These are phyloP conservation scores for Protomyces inouyei DNA, from an alignment of 1,139 yeast species.

Conservation along the genomic window DNA sequence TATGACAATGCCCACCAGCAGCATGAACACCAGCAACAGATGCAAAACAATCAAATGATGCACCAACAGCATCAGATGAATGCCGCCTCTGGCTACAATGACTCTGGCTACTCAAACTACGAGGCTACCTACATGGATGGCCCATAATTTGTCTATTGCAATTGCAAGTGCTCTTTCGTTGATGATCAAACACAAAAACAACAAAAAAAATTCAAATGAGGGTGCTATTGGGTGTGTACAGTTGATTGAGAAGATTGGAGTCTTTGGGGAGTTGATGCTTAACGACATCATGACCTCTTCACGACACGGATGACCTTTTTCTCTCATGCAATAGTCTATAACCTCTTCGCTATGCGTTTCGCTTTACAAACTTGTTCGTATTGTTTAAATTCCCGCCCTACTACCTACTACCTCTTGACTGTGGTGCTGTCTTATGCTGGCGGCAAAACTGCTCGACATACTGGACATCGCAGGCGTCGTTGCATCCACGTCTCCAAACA, in stretches of 20 bases:
- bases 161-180: neutral
- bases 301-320: neutral
- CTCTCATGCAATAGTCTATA: neutral
- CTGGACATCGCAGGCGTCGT: conserved; percentile 87
- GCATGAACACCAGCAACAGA: neutral
- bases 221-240: neutral
- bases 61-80: neutral
- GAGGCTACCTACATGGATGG: neutral
- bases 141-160: neutral
- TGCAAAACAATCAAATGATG: neutral
- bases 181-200: neutral
- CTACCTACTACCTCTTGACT: neutral
- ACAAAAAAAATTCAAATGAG: neutral
- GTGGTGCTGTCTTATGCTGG: conserved; percentile 42
- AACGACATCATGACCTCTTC: neutral
- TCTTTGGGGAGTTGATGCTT: neutral
- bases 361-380: neutral
- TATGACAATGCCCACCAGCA: neutral
- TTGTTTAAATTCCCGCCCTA: neutral
- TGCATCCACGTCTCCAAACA: conserved; percentile 94
- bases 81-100: neutral
- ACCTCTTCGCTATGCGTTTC: neutral
- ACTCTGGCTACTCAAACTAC: neutral
- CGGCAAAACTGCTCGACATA: conserved; percentile 79
- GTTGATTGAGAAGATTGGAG: neutral